Conservation (phyloP, 1,284 basidiomycete species). For the Tilletia walkeri region DNA sequence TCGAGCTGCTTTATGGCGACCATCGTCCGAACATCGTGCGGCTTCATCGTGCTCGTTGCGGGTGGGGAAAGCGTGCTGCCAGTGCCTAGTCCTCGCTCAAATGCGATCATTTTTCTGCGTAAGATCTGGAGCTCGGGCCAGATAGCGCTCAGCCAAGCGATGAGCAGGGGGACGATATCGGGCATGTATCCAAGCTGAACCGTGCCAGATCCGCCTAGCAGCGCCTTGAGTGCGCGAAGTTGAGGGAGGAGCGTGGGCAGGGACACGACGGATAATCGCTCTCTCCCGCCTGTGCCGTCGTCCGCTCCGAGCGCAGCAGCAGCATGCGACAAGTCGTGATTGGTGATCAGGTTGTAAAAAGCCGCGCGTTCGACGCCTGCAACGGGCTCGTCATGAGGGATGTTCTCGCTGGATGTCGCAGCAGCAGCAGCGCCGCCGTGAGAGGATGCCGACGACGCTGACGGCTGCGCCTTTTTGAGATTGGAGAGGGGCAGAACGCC, state of each 20-base stretch:
- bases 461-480: not conserved
- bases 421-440: not conserved
- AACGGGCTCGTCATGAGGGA: slow-evolving; percentile 13
- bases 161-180: slow-evolving; percentile 2
- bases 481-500: not conserved
- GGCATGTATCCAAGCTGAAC: not conserved
- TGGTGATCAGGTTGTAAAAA: slow-evolving; percentile 19
- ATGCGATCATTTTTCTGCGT: not conserved
- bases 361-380: slow-evolving; percentile 20
- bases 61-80: not conserved
- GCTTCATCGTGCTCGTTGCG: not conserved
- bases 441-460: not conserved
- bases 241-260: slow-evolving; percentile 3
- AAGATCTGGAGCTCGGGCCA: slow-evolving; percentile 15
- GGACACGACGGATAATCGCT: slow-evolving; percentile 4
- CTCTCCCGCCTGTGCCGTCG: not conserved
- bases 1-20: slow-evolving; percentile 19
- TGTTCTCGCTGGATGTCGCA: not conserved
- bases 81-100: not conserved
- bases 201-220: slow-evolving; percentile 1
- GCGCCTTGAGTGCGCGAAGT: slow-evolving; percentile 8
- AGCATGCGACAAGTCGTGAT: slow-evolving; percentile 10
- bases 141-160: slow-evolving; percentile 4
- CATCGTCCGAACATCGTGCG: not conserved
- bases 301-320: slow-evolving; percentile 12